Percentiles rank a stretch among this genome's conserved stretches.
phyloP scores from a whole-genome alignment of 2,329 filamentous ascomycete genomes.

The Microcyclospora pomicola region DNA sequence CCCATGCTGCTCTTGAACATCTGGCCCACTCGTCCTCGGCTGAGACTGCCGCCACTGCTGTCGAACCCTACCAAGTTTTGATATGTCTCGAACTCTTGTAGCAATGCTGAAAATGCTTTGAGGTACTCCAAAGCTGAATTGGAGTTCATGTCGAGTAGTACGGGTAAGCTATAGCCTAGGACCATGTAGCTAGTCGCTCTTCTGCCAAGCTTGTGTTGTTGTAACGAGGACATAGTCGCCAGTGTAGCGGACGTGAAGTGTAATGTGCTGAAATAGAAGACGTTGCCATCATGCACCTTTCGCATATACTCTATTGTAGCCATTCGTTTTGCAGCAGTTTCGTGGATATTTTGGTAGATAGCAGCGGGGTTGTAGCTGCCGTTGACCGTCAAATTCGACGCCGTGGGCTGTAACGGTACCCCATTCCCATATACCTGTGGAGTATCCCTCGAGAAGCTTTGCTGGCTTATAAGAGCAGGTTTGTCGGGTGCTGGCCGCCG shows the following conservation, averaged over 20 bases:
- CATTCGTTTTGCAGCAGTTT: conserved; percentile 81
- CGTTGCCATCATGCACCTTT: conserved; percentile 82
- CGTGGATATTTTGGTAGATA: conserved; percentile 59
- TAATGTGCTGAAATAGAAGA: conserved; percentile 97
- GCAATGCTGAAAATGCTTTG: conserved; percentile 67
- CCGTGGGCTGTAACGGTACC: conserved; percentile 9
- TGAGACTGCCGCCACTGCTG: conserved; percentile 52
- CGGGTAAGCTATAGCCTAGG: conserved; percentile 79
- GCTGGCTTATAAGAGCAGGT: conserved; percentile 9
- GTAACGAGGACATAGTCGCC: conserved; percentile 70
- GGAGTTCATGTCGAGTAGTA: conserved; percentile 76
- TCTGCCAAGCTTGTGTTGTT: conserved; percentile 67
- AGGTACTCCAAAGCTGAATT: conserved; percentile 68
- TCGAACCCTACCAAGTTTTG: conserved; percentile 68
- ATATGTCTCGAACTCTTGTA: conserved; percentile 87
- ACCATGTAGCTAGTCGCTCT: conserved; percentile 89
- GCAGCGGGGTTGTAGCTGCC: conserved; percentile 39
- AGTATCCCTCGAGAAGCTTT: conserved; percentile 13
- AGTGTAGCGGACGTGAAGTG: conserved; percentile 78
- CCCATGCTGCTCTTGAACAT: conserved; percentile 38
- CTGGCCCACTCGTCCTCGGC: conserved; percentile 54
- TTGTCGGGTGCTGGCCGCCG: conserved; percentile 5
- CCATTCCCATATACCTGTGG: conserved; percentile 12
- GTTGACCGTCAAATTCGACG: conserved; percentile 2
- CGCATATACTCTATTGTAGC: conserved; percentile 85